A percentile compares a stretch with the other conserved stretches of the same genome.
Conservation (phyloP, 257 asterid genomes). For the Ballota nigra region DNA sequence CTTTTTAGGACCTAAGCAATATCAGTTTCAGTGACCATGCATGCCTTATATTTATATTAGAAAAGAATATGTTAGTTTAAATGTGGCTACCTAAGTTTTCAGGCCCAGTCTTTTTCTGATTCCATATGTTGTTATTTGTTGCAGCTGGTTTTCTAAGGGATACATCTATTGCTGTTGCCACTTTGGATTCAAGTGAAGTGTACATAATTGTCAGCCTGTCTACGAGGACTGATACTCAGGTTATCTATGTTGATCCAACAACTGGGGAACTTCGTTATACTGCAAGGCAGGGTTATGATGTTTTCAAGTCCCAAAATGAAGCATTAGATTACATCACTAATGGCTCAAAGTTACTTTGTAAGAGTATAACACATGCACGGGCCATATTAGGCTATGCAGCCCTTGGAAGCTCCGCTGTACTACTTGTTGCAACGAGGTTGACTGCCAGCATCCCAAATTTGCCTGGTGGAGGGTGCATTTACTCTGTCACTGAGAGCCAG, state of each 20-base stretch:
- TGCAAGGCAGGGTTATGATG: slow-evolving; percentile 73
- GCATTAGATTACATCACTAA: slow-evolving; percentile 73
- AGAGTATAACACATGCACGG: slow-evolving; percentile 62
- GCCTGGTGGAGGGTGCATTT: slow-evolving; percentile 95
- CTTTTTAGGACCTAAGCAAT: not conserved
- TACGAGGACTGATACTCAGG: slow-evolving; percentile 82
- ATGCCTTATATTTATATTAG: not conserved
- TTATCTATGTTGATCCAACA: slow-evolving; percentile 93
- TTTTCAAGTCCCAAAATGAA: slow-evolving; percentile 77
- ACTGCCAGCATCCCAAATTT: slow-evolving; percentile 74
- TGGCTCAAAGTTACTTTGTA: slow-evolving; percentile 75
- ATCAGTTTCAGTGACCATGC: not conserved
- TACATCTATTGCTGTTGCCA: slow-evolving; percentile 76
- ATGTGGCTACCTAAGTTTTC: slow-evolving; percentile 13
- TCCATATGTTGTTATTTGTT: slow-evolving; percentile 18
- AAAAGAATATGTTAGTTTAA: not conserved
- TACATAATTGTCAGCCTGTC: slow-evolving; percentile 77
- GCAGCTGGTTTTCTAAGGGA: slow-evolving; percentile 62
- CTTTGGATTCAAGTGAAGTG: slow-evolving; percentile 88
- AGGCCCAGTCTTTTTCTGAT: not conserved
- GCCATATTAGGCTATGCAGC: slow-evolving; percentile 92
- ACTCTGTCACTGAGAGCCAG: slow-evolving; percentile 84
- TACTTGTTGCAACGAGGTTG: slow-evolving; percentile 85
- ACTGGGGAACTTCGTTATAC: slow-evolving; percentile 75
- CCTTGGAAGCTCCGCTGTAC: slow-evolving; percentile 71